These are phyloP conservation scores for Penstemon barbatus DNA, from an alignment of 257 asterid species.

Conservation along the genomic window DNA sequence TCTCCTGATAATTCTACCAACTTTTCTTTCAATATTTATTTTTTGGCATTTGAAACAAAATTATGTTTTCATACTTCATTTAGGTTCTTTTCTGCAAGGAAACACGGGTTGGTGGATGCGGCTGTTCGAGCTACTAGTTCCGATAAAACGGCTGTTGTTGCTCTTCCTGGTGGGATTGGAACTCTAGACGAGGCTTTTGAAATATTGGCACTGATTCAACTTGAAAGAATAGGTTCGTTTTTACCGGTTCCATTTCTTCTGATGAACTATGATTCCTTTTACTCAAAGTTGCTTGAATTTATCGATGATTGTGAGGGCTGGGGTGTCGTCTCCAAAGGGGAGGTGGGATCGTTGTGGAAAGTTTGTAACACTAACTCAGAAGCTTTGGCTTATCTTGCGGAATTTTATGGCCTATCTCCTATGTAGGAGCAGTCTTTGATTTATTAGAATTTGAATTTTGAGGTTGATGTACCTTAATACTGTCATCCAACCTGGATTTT, in stretches of 20 bases:
- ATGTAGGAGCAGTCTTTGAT: conserved; percentile 4
- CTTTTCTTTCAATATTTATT: not conserved
- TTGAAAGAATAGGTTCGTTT: conserved; percentile 69
- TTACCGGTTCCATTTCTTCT: conserved; percentile 74
- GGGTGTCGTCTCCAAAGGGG: conserved; percentile 75
- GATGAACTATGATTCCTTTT: conserved; percentile 84
- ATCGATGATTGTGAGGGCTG: conserved; percentile 67
- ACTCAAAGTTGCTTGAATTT: conserved; percentile 75
- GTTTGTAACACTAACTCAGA: conserved; percentile 71
- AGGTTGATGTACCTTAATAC: not conserved
- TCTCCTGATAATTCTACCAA: not conserved
- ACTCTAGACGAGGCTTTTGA: conserved; percentile 88
- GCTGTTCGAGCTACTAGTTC: conserved; percentile 60
- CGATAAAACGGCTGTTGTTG: conserved; percentile 78
- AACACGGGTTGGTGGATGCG: conserved; percentile 93
- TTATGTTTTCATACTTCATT: not conserved
- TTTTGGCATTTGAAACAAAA: no score
- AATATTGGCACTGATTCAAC: conserved; percentile 81
- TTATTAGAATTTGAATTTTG: no score
- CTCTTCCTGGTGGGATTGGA: conserved; percentile 91
- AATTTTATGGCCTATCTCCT: conserved; percentile 50
- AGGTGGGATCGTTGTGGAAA: conserved; percentile 71
- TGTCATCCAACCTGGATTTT: not conserved
- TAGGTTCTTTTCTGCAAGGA: conserved; percentile 95
- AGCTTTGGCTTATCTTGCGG: conserved; percentile 65